Conservation (phyloP, 192 early-diverging fungal species). For the Linnemannia schmuckeri region DNA sequence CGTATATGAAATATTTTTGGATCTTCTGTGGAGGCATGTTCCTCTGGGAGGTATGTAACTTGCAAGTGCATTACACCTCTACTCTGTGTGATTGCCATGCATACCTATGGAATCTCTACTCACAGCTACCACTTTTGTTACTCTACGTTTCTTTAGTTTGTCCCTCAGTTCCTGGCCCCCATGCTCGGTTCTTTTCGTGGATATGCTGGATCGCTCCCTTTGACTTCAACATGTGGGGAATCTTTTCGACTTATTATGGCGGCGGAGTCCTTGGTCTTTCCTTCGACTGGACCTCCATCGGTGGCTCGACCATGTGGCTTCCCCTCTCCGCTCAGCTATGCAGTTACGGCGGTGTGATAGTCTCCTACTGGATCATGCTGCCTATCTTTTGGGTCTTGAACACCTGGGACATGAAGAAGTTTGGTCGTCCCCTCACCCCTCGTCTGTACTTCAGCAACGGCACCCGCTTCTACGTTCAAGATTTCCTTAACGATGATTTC, state of each 20-base stretch:
- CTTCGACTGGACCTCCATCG: conserved; percentile 74
- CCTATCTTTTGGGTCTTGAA: conserved; percentile 75
- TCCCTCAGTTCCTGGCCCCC: conserved; percentile 49
- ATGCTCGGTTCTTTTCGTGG: conserved; percentile 36
- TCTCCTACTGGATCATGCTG: conserved; percentile 76
- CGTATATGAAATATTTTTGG: conserved; percentile 56
- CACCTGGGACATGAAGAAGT: conserved; percentile 17
- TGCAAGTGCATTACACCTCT: too few relatives aligned
- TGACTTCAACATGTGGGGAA: conserved; percentile 35
- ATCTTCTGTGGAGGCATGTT: conserved; percentile 57
- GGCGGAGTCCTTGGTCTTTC: conserved; percentile 76
- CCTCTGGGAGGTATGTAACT: conserved; percentile 41
- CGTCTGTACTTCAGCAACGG: conserved; percentile 26
- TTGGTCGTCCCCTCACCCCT: conserved; percentile 23
- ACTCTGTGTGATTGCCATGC: too few relatives aligned
- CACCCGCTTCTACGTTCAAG: conserved; percentile 11
- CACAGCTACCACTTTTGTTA: too few relatives aligned
- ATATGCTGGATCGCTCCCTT: conserved; percentile 48
- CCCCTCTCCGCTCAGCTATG: conserved; percentile 69
- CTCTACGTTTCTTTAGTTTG: conserved; percentile 32
- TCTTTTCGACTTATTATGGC: conserved; percentile 58
- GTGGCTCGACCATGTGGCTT: conserved; percentile 32
- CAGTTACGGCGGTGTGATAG: conserved; percentile 67
- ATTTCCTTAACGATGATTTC: conserved; percentile 14
- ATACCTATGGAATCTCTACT: too few relatives aligned